Base-by-base conservation (phyloP, 805 yeast species). In the Komagataella kurtzmanii region DNA sequence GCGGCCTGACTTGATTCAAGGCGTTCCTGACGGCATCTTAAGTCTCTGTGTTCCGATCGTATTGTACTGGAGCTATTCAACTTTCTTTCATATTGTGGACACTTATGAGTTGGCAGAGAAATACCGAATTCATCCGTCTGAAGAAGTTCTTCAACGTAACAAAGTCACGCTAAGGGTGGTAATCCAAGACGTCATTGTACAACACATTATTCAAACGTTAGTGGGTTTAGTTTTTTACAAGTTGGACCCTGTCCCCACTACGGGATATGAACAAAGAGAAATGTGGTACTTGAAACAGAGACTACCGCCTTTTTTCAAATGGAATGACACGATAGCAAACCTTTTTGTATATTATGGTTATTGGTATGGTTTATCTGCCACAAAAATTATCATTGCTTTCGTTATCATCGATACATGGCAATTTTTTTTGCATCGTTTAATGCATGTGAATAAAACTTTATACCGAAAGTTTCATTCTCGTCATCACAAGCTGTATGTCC, bases 381-480 rank as follows among this genome's bases (percentile, higher is more conserved):
- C 78, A n/a, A 81, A 80, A 57, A 65, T 88, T 36, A 49, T 68
- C 12, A 48, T 73, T 30, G 96, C 95, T 2, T 83, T 89, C 61
- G 62, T 80, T 50, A 70, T 93, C 55, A 77, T 93, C 59, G 99
- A 93, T 65, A 76, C 96, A 3, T 93, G 99, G 99, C 99, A 93
- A 69, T 93, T 86, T 67, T 80, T 81, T 74, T 72, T 90, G 56
- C 99, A 93, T 66, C 76, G 96, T 55, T 64, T 75, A 56, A 90
- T 93, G 98, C 99, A 93, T 64, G 61, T 74, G 63, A 86, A 86
- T 74, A 83, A 81, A 63, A 69, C 73, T 52, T 70, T 90, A 49
- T 93, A 93, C 75, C 78, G 76, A 56, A 70, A 80, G 51, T 87
- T 88, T 73, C 99, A 93, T 66, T 88, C 98, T 5, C 82, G 96